Evolutionary conservation across 2,329 filamentous ascomycete genomes (phyloP).

Genomic region (Fusarium vanettenii): DNA sequence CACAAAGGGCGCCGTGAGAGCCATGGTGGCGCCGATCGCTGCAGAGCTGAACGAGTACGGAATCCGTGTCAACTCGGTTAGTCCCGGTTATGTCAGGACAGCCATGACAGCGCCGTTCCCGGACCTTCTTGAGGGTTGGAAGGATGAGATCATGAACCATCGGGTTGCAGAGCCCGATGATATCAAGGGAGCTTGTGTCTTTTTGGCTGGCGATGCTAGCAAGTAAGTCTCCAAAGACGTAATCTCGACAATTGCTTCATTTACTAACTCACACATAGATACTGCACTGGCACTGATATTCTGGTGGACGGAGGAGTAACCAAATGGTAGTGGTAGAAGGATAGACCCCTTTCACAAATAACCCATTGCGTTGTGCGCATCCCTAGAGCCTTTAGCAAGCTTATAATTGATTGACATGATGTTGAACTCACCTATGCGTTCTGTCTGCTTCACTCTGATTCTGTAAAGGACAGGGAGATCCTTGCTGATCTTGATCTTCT

Average conservation of each 20-base stretch:
- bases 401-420: background rate
- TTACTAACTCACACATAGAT: conserved; percentile 24
- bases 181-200: conserved; percentile 60
- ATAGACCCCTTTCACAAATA: background rate
- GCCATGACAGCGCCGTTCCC: conserved; percentile 59
- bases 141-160: conserved; percentile 60
- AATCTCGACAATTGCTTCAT: background rate
- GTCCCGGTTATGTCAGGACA: conserved; percentile 56
- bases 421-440: rapidly evolving
- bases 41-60: conserved; percentile 49
- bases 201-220: conserved; percentile 60
- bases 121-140: conserved; percentile 60
- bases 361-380: background rate
- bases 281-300: conserved; percentile 57
- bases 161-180: conserved; percentile 61
- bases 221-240: conserved; percentile 45
- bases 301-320: conserved; percentile 58
- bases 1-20: conserved; percentile 41
- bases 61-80: conserved; percentile 60
- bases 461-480: no score
- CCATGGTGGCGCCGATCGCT: conserved; percentile 42
- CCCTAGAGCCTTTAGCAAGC: background rate
- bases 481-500: no score
- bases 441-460: background rate
- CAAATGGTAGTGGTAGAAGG: conserved; percentile 47